phyloP scores from a whole-genome alignment of 148 eudicot species.

The Camellia sinensis region DNA sequence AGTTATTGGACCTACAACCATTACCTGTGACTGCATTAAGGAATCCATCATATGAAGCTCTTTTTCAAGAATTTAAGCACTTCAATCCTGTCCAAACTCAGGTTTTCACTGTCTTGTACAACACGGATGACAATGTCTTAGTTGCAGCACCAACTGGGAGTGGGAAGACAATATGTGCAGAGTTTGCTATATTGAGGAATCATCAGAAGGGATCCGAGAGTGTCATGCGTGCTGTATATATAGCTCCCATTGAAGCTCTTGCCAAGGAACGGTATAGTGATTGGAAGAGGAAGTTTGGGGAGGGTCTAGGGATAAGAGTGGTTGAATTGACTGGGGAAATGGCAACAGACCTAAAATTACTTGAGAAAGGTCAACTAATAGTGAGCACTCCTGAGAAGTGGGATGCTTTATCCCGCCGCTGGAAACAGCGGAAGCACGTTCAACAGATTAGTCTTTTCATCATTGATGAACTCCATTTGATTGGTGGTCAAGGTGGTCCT shows the following conservation, averaged over 20 bases:
- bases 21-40: conserved; percentile 87
- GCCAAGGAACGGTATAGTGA: conserved; percentile 72
- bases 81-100: no score
- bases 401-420: conserved; percentile 93
- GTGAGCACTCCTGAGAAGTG: conserved; percentile 89
- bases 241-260: conserved; percentile 86
- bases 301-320: conserved; percentile 47
- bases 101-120: no score
- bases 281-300: conserved; percentile 46
- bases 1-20: conserved; percentile 83
- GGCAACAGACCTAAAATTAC: conserved; percentile 62
- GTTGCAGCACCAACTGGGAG: no score
- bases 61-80: conserved; percentile 45
- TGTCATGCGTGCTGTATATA: conserved; percentile 73
- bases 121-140: no score
- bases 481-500: no score
- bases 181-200: not conserved
- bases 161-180: no score
- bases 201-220: conserved; percentile 61
- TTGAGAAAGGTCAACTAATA: conserved; percentile 74
- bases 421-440: conserved; percentile 80
- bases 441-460: conserved; percentile 84
- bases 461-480: conserved; percentile 49
- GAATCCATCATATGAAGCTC: conserved; percentile 77
- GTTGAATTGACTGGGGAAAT: conserved; percentile 84